Percentiles rank a stretch among this genome's conserved stretches.
Evolutionary conservation across 1,139 yeast genomes (phyloP).

Genomic region (Geotrichum citri-aurantii): DNA sequence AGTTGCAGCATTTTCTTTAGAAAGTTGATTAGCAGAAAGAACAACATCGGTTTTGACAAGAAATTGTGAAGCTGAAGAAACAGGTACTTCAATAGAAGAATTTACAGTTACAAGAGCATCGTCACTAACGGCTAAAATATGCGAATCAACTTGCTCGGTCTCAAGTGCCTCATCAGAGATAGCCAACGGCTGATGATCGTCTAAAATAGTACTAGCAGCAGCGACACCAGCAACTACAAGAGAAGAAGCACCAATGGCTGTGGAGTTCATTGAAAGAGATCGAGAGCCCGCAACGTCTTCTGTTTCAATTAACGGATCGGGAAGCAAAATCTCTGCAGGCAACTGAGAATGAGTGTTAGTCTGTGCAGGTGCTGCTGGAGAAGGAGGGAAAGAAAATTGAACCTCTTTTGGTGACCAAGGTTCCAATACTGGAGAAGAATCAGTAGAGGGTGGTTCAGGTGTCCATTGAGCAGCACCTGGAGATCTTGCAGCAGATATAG

Average conservation of each 20-base stretch:
- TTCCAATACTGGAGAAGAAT: not conserved
- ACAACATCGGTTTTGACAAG: not conserved
- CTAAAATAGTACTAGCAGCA: not conserved
- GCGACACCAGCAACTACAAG: not conserved
- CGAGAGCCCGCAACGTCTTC: not conserved
- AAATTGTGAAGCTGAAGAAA: not conserved
- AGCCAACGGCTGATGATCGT: not conserved
- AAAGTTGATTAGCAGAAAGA: not conserved
- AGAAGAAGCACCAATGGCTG: not conserved
- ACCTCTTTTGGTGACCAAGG: not conserved
- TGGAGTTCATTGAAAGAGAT: constrained; percentile 1
- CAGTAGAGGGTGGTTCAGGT: constrained; percentile 3
- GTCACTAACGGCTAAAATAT: not conserved
- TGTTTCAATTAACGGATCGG: not conserved
- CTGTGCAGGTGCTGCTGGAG: not conserved
- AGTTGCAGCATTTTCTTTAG: not conserved
- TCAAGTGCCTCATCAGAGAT: not conserved
- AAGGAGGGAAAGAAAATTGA: not conserved
- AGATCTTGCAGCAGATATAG: not conserved
- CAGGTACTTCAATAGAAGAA: not conserved
- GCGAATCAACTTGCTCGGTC: not conserved
- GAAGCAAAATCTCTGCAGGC: not conserved
- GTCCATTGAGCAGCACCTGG: constrained; percentile 10
- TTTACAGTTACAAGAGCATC: not conserved
- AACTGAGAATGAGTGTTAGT: not conserved